Base-by-base conservation (phyloP, 345 rosid genomes). In the Lumnitzera littorea region DNA sequence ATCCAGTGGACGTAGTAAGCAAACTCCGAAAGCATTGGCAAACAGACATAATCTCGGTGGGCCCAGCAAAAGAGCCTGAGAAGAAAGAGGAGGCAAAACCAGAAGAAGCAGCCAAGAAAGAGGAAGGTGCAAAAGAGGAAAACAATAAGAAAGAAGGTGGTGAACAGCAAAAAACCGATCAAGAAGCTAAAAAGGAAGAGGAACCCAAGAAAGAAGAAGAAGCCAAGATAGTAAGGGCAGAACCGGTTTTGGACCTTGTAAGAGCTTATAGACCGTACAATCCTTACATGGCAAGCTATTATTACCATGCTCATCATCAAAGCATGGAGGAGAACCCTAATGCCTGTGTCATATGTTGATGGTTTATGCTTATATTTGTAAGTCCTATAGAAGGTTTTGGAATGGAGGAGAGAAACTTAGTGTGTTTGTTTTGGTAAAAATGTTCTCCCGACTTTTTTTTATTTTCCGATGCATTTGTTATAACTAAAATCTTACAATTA, bases 261-360 rank as follows among this genome's bases (percentile, higher is more conserved):
- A 87, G 80, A 76, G 84, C 94, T 13, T 91, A 91, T 74, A 91
- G 65, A 75, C 85, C 87, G 10, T 87, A 92, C 49, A 89, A 92
- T 73, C 96, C 98, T 72, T 85, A 85, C 23, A 53, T 75, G 72
- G 81, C 90, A 23, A 68, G 76, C 20, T 20, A 20, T 5, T 78
- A 91, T 60, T 91, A 89, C 76, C 71, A 87, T 71, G 89, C 71
- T 20, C 11, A 36, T 20, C 11, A 36, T 36, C 98, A 80, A 48
- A 92, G 96, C 77, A 84, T 87, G 48, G 98, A 92, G 57, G 98
- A 92, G 84, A 84, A 89, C 60, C 96, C 98, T 67, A 92, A 87
- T 71, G 98, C 94, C 53, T 92, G 96, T 70, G 86, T 74, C 61
- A 89, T 92, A n/a, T 81, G 73, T 29, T 13, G 9, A 27, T 58